phyloP scores from a whole-genome alignment of 331 rosid genomes.

The Telfairia occidentalis region DNA sequence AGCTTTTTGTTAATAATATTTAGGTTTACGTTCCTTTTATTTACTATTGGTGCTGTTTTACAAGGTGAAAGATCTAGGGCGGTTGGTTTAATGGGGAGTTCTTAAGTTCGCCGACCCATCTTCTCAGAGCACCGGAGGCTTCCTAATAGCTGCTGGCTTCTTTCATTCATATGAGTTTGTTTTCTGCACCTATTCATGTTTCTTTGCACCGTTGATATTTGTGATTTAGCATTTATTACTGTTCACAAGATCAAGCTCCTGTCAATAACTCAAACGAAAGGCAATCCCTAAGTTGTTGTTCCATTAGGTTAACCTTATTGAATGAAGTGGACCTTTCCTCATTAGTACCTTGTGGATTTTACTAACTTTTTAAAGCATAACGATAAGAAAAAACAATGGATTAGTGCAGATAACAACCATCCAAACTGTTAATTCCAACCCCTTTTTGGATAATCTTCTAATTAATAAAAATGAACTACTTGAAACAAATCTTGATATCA shows the following conservation, averaged over 20 bases:
- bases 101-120: not conserved
- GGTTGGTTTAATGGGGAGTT: not conserved
- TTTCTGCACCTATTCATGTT: not conserved
- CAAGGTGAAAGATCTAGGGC: not conserved
- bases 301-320: not conserved
- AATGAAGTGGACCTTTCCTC: not conserved
- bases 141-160: not conserved
- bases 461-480: not conserved
- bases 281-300: not conserved
- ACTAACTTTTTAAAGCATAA: not conserved
- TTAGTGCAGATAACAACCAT: not conserved
- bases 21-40: not conserved
- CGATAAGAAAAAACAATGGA: not conserved
- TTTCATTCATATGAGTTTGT: not conserved
- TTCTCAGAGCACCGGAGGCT: not conserved
- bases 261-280: not conserved
- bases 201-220: not conserved
- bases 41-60: not conserved
- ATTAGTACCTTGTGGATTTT: not conserved
- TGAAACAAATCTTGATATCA: not conserved
- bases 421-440: not conserved
- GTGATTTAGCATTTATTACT: constrained; percentile 4
- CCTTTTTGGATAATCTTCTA: not conserved
- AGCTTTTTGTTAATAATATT: not conserved
- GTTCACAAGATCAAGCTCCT: not conserved